Conservation (phyloP, 805 yeast genomes). For the Maudiozyma pseudohumilis region DNA sequence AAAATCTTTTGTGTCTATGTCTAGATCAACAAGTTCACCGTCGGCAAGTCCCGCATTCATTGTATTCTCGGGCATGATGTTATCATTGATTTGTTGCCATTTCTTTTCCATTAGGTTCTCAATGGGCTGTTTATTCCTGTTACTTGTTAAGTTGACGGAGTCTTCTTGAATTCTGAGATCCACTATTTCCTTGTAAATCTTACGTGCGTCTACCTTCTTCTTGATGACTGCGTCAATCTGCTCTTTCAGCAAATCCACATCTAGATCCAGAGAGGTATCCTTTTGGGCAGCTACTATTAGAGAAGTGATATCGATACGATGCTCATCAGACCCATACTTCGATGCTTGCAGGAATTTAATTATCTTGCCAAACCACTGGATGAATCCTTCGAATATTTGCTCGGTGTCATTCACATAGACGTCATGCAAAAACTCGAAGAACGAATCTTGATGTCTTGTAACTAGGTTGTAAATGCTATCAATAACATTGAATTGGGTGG, state of each 20-base stretch:
- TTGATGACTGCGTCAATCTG: slow-evolving; percentile 35
- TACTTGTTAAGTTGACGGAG: slow-evolving; percentile 4
- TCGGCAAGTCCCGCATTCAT: slow-evolving; percentile 42
- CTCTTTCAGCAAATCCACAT: slow-evolving; percentile 23
- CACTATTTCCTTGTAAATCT: slow-evolving; percentile 21
- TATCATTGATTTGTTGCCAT: slow-evolving; percentile 37
- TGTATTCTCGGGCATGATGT: slow-evolving; percentile 33
- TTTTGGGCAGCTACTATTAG: slow-evolving; percentile 17
- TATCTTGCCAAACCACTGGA: slow-evolving; percentile 64
- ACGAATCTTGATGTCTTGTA: slow-evolving; percentile 59
- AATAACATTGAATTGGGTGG: slow-evolving; percentile 53
- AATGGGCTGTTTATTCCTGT: slow-evolving; percentile 9
- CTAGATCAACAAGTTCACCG: slow-evolving; percentile 38
- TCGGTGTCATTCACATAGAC: slow-evolving; percentile 71
- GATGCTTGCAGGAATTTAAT: slow-evolving; percentile 56
- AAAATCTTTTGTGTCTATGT: slow-evolving; percentile 25
- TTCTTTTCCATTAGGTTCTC: slow-evolving; percentile 29
- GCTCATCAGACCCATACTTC: slow-evolving; percentile 32
- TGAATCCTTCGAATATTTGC: slow-evolving; percentile 59
- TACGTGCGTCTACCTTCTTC: slow-evolving; percentile 30
- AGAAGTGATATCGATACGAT: slow-evolving; percentile 37
- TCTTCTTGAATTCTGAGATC: slow-evolving; percentile 16
- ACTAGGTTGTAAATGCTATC: slow-evolving; percentile 51
- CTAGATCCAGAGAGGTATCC: slow-evolving; percentile 8
- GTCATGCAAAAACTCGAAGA: slow-evolving; percentile 69